These are phyloP conservation scores for Drechslerella dactyloides DNA, from an alignment of 2,329 filamentous ascomycete genomes.

Conservation along the genomic window DNA sequence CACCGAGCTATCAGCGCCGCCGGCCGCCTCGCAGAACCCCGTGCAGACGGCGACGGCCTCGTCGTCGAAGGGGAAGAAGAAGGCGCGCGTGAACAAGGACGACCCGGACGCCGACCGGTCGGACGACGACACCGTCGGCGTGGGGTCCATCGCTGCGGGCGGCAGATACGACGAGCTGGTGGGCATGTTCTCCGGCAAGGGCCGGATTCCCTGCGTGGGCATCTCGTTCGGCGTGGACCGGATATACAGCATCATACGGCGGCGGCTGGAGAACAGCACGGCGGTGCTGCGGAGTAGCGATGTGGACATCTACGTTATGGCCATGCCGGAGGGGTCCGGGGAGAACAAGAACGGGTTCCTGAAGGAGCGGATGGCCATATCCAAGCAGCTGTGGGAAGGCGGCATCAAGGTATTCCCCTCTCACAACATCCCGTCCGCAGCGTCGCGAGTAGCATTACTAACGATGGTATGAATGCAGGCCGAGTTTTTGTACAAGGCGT, in stretches of 20 bases:
- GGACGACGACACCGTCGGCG: conserved; percentile 78
- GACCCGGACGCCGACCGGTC: conserved; percentile 71
- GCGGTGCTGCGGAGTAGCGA: conserved; percentile 70
- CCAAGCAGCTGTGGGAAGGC: conserved; percentile 78
- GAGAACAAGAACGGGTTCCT: conserved; percentile 82
- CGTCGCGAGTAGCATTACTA: too few relatives aligned
- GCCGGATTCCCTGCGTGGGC: conserved; percentile 84
- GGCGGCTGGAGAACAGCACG: conserved; percentile 69
- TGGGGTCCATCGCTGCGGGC: conserved; percentile 87
- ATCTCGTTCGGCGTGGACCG: conserved; percentile 95
- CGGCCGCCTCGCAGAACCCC: conserved; percentile 56
- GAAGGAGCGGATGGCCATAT: conserved; percentile 81
- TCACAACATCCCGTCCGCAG: background rate
- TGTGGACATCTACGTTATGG: conserved; percentile 93
- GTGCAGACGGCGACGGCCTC: conserved; percentile 57
- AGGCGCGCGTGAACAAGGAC: conserved; percentile 61
- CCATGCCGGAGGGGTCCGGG: conserved; percentile 70
- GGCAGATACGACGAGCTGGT: conserved; percentile 92
- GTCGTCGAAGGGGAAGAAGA: conserved; percentile 62
- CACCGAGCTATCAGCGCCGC: conserved; percentile 75
- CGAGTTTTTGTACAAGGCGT: conserved; percentile 87
- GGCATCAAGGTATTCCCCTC: conserved; percentile 72
- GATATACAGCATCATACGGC: conserved; percentile 90
- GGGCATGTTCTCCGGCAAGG: conserved; percentile 87
- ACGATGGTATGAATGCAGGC: conserved; percentile 61